These are phyloP conservation scores for Xylaria flabelliformis DNA, from an alignment of 495 filamentous ascomycete species.

Conservation along the genomic window DNA sequence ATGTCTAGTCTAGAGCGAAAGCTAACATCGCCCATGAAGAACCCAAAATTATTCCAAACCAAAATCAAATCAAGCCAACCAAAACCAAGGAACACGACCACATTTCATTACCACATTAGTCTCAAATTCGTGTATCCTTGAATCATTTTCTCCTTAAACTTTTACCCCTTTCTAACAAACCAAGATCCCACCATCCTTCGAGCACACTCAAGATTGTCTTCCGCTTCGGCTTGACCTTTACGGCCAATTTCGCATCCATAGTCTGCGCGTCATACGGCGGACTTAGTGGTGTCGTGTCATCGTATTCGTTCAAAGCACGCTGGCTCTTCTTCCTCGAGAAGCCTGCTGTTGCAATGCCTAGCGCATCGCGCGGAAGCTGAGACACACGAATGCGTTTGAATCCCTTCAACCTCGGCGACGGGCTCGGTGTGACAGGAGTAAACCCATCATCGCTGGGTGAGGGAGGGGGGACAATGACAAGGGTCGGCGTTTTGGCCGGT, in stretches of 20 bases:
- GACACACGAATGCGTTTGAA: slow-evolving; percentile 34
- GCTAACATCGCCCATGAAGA: not conserved
- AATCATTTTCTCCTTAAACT: slow-evolving; percentile 33
- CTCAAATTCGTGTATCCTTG: not conserved
- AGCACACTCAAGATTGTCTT: slow-evolving; percentile 49
- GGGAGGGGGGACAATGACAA: slow-evolving; percentile 24
- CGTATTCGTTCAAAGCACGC: slow-evolving; percentile 23
- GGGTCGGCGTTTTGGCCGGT: slow-evolving; percentile 3
- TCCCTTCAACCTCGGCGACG: slow-evolving; percentile 29
- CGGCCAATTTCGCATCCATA: slow-evolving; percentile 23
- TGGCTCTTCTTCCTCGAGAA: slow-evolving; percentile 31
- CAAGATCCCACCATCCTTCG: slow-evolving; percentile 58
- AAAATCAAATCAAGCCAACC: slow-evolving; percentile 1
- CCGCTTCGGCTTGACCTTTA: slow-evolving; percentile 38
- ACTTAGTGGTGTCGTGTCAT: slow-evolving; percentile 35
- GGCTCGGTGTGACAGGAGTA: slow-evolving; percentile 35
- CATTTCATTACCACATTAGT: slow-evolving; percentile 24
- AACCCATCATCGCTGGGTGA: slow-evolving; percentile 37
- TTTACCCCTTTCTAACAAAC: slow-evolving; percentile 43
- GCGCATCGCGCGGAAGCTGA: slow-evolving; percentile 35
- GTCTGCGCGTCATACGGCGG: slow-evolving; percentile 20
- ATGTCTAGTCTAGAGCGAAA: slow-evolving; percentile 3
- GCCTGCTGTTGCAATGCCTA: slow-evolving; percentile 33
- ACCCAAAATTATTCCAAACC: not conserved
- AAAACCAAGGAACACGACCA: slow-evolving; percentile 2